Base-by-base conservation (phyloP, 345 rosid genomes). In the Pelargonium nanum region DNA sequence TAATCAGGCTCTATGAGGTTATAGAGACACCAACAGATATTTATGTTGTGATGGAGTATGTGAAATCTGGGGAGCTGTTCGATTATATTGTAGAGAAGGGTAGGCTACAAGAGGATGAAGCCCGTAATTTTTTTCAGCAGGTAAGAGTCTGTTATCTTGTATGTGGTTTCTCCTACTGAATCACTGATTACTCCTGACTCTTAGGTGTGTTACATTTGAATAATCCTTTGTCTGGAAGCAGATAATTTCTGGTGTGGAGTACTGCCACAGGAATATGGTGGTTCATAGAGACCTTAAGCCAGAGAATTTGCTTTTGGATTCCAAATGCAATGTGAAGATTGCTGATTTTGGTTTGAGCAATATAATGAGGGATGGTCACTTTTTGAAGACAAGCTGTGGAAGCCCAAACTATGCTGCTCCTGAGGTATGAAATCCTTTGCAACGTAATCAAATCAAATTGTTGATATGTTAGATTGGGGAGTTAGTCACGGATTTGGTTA, bases 341-440 rank as follows among this genome's bases (percentile, higher is more conserved):
- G 99, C 99, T 65, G 99, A 94, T 81, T 94, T 94, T 82, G 99
- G 99, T 26, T 72, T 94, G 72, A 94, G 99, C 78, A 94, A 94
- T 63, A 72, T 88, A 68, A 90, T 94, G 99, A 85, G 97, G 68
- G 99, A 94, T 68, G 99, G 99, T 53, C 99, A 94, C 76, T 94
- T 94, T 68, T 72, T 94, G 57, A 94, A 90, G 80, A 94, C 97
- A 61, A 94, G 99, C 65, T 94, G 99, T 69, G 99, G 99, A 53
- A 94, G 99, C 72, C 97, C 97, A 68, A 88, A 90, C 72, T 94
- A 94, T 73, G 99, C 99, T 50, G 99, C 99, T 28, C 99, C 97
- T n/a, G 93, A 86, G 87, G 89, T 86, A 71, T 61, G 59, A 55
- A 50, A 23, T 21, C 21, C 28, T 26, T 24, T 13, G 40, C 28